Evolutionary conservation across 2,329 filamentous ascomycete genomes (phyloP).

Genomic region (Teratosphaeria viscida): DNA sequence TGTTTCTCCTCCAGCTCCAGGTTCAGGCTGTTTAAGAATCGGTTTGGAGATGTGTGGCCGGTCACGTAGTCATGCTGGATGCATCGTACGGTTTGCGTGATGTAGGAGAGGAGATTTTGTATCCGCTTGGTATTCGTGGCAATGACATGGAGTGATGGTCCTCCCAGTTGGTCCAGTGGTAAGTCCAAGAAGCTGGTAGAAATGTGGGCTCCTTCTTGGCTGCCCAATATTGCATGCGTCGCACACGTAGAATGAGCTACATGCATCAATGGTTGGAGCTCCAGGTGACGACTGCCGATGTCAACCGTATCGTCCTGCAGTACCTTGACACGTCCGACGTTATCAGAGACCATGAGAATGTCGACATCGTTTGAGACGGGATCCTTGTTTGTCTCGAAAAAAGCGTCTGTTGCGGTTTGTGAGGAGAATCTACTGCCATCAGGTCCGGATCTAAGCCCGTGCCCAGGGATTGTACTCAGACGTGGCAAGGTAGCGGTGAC

Average conservation of each 20-base stretch:
- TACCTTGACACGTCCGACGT: constrained; percentile 13
- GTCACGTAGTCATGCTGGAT: constrained; percentile 77
- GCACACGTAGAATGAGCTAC: constrained; percentile 62
- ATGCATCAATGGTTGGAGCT: constrained; percentile 36
- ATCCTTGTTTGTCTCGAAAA: constrained; percentile 13
- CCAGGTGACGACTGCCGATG: constrained; percentile 14
- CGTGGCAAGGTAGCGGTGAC: constrained; percentile 67
- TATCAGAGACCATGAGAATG: constrained; percentile 12
- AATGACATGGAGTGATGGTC: constrained; percentile 66
- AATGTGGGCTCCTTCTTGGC: constrained; percentile 4
- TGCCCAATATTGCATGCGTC: constrained; percentile 59
- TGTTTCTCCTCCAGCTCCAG: constrained; percentile 60
- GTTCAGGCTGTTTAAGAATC: constrained; percentile 40
- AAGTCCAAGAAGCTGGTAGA: constrained; percentile 13
- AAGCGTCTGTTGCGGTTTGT: constrained; percentile 15
- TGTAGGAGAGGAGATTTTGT: constrained; percentile 76
- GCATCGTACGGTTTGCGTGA: constrained; percentile 68
- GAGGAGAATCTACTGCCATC: constrained; percentile 18
- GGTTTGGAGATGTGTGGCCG: constrained; percentile 61
- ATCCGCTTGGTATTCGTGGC: constrained; percentile 75
- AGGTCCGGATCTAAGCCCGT: constrained; percentile 39
- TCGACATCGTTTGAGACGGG: constrained; percentile 9
- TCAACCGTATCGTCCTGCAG: constrained; percentile 22
- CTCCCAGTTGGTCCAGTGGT: constrained; percentile 17
- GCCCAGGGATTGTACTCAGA: constrained; percentile 34